These are phyloP conservation scores for Toxicodendron radicans DNA, from an alignment of 345 rosid species.

Conservation along the genomic window DNA sequence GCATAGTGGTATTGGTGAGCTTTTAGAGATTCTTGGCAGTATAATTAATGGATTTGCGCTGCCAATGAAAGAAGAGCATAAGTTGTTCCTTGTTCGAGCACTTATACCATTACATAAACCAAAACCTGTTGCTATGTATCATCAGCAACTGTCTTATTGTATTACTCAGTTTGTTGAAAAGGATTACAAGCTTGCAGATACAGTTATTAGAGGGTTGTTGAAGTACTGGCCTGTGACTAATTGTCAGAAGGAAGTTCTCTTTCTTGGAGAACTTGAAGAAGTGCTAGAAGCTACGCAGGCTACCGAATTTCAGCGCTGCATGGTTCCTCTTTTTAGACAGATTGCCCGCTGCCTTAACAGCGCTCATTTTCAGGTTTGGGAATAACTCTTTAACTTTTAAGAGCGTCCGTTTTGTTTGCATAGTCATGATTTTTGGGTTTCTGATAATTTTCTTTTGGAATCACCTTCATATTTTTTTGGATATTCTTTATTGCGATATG, in stretches of 20 bases:
- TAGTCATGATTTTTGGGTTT: neutral
- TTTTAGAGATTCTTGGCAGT: constrained; percentile 88
- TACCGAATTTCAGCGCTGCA: constrained; percentile 79
- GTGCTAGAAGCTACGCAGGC: constrained; percentile 86
- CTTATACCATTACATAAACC: constrained; percentile 93
- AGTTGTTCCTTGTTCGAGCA: constrained; percentile 80
- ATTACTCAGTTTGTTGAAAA: constrained; percentile 87
- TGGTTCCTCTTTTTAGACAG: constrained; percentile 86
- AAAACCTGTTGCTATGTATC: constrained; percentile 59
- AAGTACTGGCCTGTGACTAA: constrained; percentile 90
- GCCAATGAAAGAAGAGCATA: constrained; percentile 96
- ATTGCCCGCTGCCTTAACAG: constrained; percentile 81
- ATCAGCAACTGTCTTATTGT: constrained; percentile 86
- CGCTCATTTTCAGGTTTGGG: constrained; percentile 82
- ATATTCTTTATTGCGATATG: neutral
- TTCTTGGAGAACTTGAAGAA: constrained; percentile 92
- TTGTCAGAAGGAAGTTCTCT: constrained; percentile 87
- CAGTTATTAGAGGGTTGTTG: constrained; percentile 76
- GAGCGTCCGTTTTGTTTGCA: constrained; percentile 6
- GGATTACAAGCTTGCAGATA: constrained; percentile 87
- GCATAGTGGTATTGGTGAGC: constrained; percentile 77
- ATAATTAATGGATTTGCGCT: constrained; percentile 89
- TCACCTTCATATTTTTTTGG: neutral
- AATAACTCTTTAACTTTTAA: constrained; percentile 5
- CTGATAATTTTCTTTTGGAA: neutral